Percentiles rank a stretch among this genome's conserved stretches.
Conservation (phyloP, 495 filamentous ascomycete species). For the Penicillium turbatum region DNA sequence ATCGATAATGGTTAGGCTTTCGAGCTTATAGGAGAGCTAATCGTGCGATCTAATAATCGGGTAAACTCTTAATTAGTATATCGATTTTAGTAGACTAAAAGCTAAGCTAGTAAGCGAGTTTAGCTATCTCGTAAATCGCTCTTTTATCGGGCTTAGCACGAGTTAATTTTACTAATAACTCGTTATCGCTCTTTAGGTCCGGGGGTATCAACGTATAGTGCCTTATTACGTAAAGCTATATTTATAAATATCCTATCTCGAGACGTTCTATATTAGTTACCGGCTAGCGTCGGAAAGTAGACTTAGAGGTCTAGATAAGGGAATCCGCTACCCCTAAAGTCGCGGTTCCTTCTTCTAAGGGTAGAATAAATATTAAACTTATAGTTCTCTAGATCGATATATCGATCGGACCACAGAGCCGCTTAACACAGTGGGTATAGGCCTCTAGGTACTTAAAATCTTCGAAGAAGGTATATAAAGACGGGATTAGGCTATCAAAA, state of each 20-base stretch:
- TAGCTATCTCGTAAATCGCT: slow-evolving; percentile 27
- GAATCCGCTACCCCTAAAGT: slow-evolving; percentile 4
- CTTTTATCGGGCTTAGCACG: slow-evolving; percentile 23
- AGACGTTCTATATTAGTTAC: slow-evolving; percentile 8
- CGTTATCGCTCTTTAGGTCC: slow-evolving; percentile 19
- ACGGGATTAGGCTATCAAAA: slow-evolving; percentile 27
- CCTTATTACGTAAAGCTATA: slow-evolving; percentile 27
- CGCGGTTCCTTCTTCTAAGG: background rate
- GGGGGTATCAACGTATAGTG: slow-evolving; percentile 25
- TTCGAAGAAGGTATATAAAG: slow-evolving; percentile 35
- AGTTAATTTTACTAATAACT: slow-evolving; percentile 18
- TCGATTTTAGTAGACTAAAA: slow-evolving; percentile 25
- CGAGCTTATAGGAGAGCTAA: slow-evolving; percentile 29
- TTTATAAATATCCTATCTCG: slow-evolving; percentile 21
- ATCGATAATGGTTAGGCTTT: slow-evolving; percentile 27
- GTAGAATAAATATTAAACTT: slow-evolving; percentile 5
- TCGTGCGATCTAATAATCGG: slow-evolving; percentile 30
- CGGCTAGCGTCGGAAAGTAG: slow-evolving; percentile 9
- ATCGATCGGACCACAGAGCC: slow-evolving; percentile 12
- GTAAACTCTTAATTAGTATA: slow-evolving; percentile 18
- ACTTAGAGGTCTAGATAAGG: slow-evolving; percentile 26
- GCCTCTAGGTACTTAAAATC: slow-evolving; percentile 31
- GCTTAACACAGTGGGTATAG: slow-evolving; percentile 27
- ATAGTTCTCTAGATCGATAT: slow-evolving; percentile 14
- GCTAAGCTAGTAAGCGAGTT: slow-evolving; percentile 24